A percentile compares a stretch with the other conserved stretches of the same genome.
These are phyloP conservation scores for Achlya hypogyna DNA, from an alignment of 352 stramenopile species.

Conservation along the genomic window DNA sequence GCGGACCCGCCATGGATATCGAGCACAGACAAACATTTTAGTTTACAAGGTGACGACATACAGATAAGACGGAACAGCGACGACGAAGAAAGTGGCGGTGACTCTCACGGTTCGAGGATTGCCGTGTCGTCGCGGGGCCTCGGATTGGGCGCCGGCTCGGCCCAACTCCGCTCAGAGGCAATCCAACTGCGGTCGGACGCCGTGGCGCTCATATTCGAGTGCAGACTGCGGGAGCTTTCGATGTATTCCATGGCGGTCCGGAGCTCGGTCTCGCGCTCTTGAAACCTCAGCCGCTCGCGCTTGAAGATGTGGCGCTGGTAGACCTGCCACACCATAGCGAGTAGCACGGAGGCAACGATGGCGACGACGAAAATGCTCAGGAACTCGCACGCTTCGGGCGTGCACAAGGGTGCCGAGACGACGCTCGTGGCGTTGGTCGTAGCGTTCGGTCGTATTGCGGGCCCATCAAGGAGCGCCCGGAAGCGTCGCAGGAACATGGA, in stretches of 20 bases:
- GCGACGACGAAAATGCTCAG: not conserved
- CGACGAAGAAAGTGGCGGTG: too few relatives aligned
- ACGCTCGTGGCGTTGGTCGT: too few relatives aligned
- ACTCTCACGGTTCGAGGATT: not conserved
- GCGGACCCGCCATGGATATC: too few relatives aligned
- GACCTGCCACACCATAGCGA: conserved; percentile 10
- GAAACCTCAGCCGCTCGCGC: conserved; percentile 6
- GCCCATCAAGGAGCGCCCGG: too few relatives aligned
- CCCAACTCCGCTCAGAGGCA: not conserved
- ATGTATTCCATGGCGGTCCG: conserved; percentile 16
- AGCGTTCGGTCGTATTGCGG: too few relatives aligned
- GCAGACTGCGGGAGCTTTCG: not conserved
- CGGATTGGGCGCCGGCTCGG: not conserved
- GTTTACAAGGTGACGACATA: too few relatives aligned
- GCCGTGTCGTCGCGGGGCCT: not conserved
- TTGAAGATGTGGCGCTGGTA: conserved; percentile 13
- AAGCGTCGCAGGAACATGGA: too few relatives aligned
- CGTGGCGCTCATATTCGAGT: not conserved
- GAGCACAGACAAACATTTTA: too few relatives aligned
- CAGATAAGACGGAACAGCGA: not conserved
- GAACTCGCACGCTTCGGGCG: not conserved
- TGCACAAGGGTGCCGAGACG: not conserved
- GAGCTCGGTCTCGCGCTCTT: conserved; percentile 11
- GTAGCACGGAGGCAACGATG: not conserved
- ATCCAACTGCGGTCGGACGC: not conserved